These are phyloP conservation scores for Podospora fimiseda DNA, from an alignment of 495 filamentous ascomycete genomes.

Conservation along the genomic window DNA sequence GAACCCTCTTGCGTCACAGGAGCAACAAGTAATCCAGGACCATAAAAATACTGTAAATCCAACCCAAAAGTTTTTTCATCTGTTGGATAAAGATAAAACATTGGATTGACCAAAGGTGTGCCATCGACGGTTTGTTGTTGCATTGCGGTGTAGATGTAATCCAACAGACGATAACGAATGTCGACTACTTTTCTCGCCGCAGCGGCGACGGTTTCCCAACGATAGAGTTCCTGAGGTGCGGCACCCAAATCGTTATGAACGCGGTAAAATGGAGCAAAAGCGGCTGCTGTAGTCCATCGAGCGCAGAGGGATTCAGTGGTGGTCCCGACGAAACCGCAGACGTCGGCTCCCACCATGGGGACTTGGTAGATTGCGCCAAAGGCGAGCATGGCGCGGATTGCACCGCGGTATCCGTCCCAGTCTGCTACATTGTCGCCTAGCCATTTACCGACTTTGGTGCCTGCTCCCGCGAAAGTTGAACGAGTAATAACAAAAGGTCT, in stretches of 20 bases:
- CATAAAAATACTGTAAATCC: slow-evolving; percentile 60
- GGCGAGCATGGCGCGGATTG: slow-evolving; percentile 62
- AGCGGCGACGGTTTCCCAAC: slow-evolving; percentile 56
- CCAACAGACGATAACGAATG: slow-evolving; percentile 67
- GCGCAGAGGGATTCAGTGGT: slow-evolving; percentile 76
- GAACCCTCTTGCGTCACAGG: slow-evolving; percentile 60
- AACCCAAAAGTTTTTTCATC: slow-evolving; percentile 56
- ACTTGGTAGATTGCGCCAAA: slow-evolving; percentile 80
- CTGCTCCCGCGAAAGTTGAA: slow-evolving; percentile 76
- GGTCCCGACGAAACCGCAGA: slow-evolving; percentile 68
- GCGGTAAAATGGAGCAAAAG: slow-evolving; percentile 78
- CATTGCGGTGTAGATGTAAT: slow-evolving; percentile 78
- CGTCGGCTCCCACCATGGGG: slow-evolving; percentile 75
- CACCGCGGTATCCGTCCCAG: slow-evolving; percentile 67
- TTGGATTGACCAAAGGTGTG: slow-evolving; percentile 59
- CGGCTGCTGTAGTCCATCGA: slow-evolving; percentile 76
- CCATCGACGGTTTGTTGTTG: slow-evolving; percentile 59
- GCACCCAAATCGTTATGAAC: slow-evolving; percentile 56
- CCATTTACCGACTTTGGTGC: slow-evolving; percentile 76
- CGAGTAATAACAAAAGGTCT: slow-evolving; percentile 79
- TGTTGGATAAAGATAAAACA: slow-evolving; percentile 67
- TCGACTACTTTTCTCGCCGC: slow-evolving; percentile 67
- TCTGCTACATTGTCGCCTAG: slow-evolving; percentile 73
- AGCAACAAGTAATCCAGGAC: slow-evolving; percentile 61
- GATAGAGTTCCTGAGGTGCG: slow-evolving; percentile 72